Conservation (phyloP, 2,329 filamentous ascomycete species). For the Truncatella angustata region DNA sequence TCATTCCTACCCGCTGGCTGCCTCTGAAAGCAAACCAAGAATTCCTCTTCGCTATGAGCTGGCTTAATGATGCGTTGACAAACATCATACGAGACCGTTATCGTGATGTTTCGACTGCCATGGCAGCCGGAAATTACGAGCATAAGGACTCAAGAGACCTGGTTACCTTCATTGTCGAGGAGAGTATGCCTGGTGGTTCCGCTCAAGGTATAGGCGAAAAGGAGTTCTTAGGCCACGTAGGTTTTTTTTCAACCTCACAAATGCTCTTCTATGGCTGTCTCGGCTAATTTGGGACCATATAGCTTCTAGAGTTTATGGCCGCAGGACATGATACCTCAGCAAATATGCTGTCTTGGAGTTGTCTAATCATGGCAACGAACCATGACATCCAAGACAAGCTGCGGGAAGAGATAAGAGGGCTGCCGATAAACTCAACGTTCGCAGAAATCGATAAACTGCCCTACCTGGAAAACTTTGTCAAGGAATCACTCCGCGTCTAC, state of each 20-base stretch:
- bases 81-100: not conserved
- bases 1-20: slow-evolving; percentile 15
- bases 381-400: slow-evolving; percentile 13
- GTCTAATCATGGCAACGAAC: slow-evolving; percentile 11
- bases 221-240: slow-evolving; percentile 13
- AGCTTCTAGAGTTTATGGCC: slow-evolving; percentile 14
- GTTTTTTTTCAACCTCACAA: not conserved
- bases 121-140: not conserved
- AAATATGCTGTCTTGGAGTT: slow-evolving; percentile 15
- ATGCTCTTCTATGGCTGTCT: not conserved
- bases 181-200: slow-evolving; percentile 14
- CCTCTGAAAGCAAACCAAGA: slow-evolving; percentile 14
- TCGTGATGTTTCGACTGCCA: not conserved
- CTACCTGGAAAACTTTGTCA: slow-evolving; percentile 13
- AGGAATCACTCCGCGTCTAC: not conserved
- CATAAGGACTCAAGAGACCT: slow-evolving; percentile 11
- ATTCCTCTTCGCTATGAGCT: slow-evolving; percentile 13
- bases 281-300: not conserved
- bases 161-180: slow-evolving; percentile 13
- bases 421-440: slow-evolving; percentile 14
- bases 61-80: slow-evolving; percentile 11
- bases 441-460: slow-evolving; percentile 22
- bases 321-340: slow-evolving; percentile 16
- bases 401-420: slow-evolving; percentile 2
- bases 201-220: slow-evolving; percentile 15